Conservation (phyloP, 2,329 filamentous ascomycete genomes). For the Hymenoscyphus scutula region DNA sequence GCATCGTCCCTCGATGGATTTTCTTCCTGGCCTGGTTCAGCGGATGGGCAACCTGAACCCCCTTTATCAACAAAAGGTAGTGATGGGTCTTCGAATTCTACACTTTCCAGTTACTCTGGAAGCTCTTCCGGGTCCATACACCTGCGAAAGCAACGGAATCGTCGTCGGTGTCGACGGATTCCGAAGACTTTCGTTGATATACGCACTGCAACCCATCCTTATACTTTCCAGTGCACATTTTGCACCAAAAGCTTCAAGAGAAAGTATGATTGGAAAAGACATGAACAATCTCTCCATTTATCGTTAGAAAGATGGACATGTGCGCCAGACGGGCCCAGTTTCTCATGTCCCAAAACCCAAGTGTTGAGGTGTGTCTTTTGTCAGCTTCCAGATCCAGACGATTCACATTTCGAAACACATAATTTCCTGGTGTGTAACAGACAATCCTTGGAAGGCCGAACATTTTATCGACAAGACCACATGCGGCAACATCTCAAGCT, state of each 20-base stretch:
- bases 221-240: constrained; percentile 2
- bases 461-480: too few relatives aligned
- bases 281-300: constrained; percentile 1
- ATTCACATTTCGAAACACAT: too few relatives aligned
- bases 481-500: too few relatives aligned
- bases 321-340: constrained; percentile 1
- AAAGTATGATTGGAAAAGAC: constrained; percentile 7
- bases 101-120: too few relatives aligned
- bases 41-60: too few relatives aligned
- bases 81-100: too few relatives aligned
- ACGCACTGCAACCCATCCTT: neutral
- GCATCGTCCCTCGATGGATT: too few relatives aligned
- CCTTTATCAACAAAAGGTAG: too few relatives aligned
- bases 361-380: neutral
- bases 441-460: too few relatives aligned
- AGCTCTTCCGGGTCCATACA: too few relatives aligned
- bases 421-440: too few relatives aligned
- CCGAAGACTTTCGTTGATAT: neutral
- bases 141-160: neutral
- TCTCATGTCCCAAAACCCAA: constrained; percentile 3
- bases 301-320: constrained; percentile 4
- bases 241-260: constrained; percentile 2
- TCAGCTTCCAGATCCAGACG: neutral
- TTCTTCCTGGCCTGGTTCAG: too few relatives aligned
- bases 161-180: constrained; percentile 3